Evolutionary conservation across 1,284 basidiomycete species (phyloP), one percentile per base, ranked within the genome.

Genomic region (Chondrostereum purpureum): DNA sequence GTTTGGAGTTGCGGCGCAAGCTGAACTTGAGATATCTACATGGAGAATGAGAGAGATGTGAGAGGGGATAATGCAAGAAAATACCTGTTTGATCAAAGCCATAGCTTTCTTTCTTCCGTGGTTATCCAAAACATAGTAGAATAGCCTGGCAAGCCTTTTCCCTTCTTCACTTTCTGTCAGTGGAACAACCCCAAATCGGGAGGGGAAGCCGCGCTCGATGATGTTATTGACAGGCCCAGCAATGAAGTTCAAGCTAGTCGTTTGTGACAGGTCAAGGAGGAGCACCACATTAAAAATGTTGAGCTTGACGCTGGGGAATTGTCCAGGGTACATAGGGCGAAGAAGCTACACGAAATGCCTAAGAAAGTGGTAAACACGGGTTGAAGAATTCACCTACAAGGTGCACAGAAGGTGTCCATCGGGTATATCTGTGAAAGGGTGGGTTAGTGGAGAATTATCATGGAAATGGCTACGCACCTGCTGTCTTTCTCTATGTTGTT

Each of bases 401-500:
- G 36, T 66, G 66, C 5, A 84, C 52, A 2, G 72, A 72, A 2
- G 72, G 58, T 17, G 66, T 70, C 75, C 78, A 87, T 18, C 62
- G 57, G 5, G 67, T 63, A 52, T 87, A 84, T 37, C 77, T 78
- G 38, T 8, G 14, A 42, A 14, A 33, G 22, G 18, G 16, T n/a
- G n/a, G 2, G n/a, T 14, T 5, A 42, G 21, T 22, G 48, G 35
- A n/a, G 37, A 39, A 14, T n/a, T n/a, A n/a, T n/a, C n/a, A n/a
- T n/a, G n/a, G n/a, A n/a, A n/a, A n/a, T n/a, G n/a, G n/a, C n/a
- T 43, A 62, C 66, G 45, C 63, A 87, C 72, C 77, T 69, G n/a
- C 65, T 69, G 58, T 97, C 94, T 50, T 81, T 87, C 64, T 91
- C 85, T 18, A 98, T 64, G 63, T 98, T 85, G 62, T 98, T 98